Evolutionary conservation across 2,329 filamentous ascomycete species (phyloP), one percentile per base, ranked within the genome.

Genomic region (Thielaviopsis populi): DNA sequence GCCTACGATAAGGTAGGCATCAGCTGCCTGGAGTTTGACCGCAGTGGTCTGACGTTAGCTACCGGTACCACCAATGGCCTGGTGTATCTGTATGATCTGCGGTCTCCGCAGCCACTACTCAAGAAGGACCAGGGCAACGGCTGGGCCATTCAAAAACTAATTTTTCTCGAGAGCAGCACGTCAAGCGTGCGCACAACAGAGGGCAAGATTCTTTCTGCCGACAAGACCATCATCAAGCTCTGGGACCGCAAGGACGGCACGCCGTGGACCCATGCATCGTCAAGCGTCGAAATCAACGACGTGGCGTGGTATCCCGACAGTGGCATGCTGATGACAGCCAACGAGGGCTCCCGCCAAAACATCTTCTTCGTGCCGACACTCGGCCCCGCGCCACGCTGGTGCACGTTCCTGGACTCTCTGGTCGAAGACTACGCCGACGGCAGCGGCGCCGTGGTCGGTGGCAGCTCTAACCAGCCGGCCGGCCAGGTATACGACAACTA

Each of bases 121-220:
- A 89, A 86, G 72, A 97, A 96, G 73, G 92, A 97, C 69, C 94
- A 99, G 75, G 94, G 95, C 59, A 96, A 96, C 72, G 92, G 92
- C 1, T 95, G 91, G 71, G 83, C 92, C 0, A 90, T 99, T 65
- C 88, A 96, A 71, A 95, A 89, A 58, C 78, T 99, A 63, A 82
- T 84, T 60, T 83, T 86, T 70, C 78, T 86, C 70, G 65, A 66
- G 43, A 88, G 87, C 11, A 87, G 84, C 7, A 79, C 82, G 13
- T 88, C 86, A 0, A 84, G 88, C 58, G 86, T 91, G 67, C 88
- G 88, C 72, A 88, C 86, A 0, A 84, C 88, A 56, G 86, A 91
- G 67, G 88, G 88, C 72, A 96, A 96, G 75, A 85, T 99, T 22
- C 78, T 97, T 67, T 95, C 91, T 1, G 85, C 91, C 7, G 95